Evolutionary conservation across 2,329 filamentous ascomycete species (phyloP), one percentile per base, ranked within the genome.

Genomic region (Macrophomina phaseolina): DNA sequence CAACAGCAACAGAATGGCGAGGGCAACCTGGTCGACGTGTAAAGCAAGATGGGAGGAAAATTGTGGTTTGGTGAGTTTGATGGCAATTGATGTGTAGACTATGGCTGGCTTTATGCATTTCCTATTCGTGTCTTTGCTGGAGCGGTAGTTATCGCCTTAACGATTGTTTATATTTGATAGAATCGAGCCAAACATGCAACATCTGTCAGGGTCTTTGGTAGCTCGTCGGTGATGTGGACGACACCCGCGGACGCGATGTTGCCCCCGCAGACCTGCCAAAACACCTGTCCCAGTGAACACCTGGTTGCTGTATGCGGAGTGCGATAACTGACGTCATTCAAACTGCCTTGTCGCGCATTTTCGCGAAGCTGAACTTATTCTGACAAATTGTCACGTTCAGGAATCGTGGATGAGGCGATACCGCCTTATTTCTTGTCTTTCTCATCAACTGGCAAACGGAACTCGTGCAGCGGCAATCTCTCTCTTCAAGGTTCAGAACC

Each of bases 21-120:
- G 56, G 56, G 49, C 48, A 51, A 62, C 48, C 30, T 67, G 48
- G 65, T 67, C 30, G 65, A 67, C n/a, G 56, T 67, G 56, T 67
- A 67, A 38, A 62, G 40, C 40, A n/a, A 23, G 56, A 12, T 38
- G 36, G 36, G 36, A 38, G 32, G 11, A n/a, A 49, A 62, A 16
- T 18, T 40, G 18, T 4, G 30, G 11, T 48, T 28, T 36, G 12
- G 58, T 18, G 12, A n/a, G 58, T 14, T n/a, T 9, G 42, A 2
- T 49, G 34, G 46, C 45, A 62, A 62, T 16, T 30, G 45, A 49
- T 38, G 58, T 62, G 58, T 62, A 62, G 58, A 62, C 36, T 49
- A 62, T 18, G 45, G 58, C 18, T 30, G 58, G 42, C 16, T 40
- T 62, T 62, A 62, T 62, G 58, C 42, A 62, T 62, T 62, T 51